Evolutionary conservation across 495 filamentous ascomycete genomes (phyloP).

Genomic region (Neurospora sp.): DNA sequence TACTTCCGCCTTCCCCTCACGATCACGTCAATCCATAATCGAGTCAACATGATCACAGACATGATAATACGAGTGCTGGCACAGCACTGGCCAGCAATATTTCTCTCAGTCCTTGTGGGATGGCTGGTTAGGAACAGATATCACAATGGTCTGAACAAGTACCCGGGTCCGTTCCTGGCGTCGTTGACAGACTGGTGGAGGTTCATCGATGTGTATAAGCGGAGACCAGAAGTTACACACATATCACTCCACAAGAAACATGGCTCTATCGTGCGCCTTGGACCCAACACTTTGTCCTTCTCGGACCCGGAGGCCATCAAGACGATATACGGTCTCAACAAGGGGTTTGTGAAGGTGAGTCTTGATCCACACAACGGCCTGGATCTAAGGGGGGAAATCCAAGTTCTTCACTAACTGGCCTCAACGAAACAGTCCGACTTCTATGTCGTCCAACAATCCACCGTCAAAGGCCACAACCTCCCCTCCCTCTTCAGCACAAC

Average conservation of each 20-base stretch:
- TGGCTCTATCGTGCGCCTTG: conserved; percentile 60
- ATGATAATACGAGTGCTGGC: conserved; percentile 20
- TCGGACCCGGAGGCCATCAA: conserved; percentile 57
- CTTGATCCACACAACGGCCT: background rate
- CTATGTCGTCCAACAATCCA: conserved; percentile 57
- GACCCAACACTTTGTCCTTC: conserved; percentile 59
- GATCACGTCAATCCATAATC: background rate
- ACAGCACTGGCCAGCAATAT: conserved; percentile 39
- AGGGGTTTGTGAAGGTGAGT: conserved; percentile 65
- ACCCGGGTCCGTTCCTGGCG: conserved; percentile 58
- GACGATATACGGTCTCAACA: conserved; percentile 71
- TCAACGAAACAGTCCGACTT: conserved; percentile 49
- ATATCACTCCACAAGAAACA: conserved; percentile 57
- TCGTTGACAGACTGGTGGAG: conserved; percentile 62
- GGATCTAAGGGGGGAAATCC: too few relatives aligned
- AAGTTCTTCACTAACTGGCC: conserved; percentile 6
- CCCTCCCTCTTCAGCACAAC: conserved; percentile 70
- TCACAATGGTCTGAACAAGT: conserved; percentile 50
- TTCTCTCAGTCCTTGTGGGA: conserved; percentile 18
- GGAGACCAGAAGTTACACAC: conserved; percentile 55
- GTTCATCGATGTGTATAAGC: conserved; percentile 51
- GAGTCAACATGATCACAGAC: conserved; percentile 15
- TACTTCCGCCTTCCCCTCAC: background rate
- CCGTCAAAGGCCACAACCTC: conserved; percentile 52
- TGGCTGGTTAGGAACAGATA: conserved; percentile 49